phyloP scores from a whole-genome alignment of 2,329 filamentous ascomycete genomes.

The Didymella exigua region DNA sequence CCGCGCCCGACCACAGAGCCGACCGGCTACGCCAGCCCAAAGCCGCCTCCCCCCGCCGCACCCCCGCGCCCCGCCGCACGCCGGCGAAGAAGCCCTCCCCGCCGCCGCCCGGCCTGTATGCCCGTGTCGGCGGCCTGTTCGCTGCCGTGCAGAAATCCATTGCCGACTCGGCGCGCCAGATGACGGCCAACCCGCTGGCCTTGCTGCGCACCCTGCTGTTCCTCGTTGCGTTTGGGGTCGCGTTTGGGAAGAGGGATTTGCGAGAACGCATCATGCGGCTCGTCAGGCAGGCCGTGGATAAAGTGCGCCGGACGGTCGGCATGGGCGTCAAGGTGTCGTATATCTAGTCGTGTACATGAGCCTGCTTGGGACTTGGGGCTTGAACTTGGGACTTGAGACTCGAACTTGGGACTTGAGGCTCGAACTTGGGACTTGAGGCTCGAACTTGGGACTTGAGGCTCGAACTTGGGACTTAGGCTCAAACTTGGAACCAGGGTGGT shows the following conservation, averaged over 20 bases:
- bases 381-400: too few species aligned
- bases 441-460: too few species aligned
- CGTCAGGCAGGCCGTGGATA: constrained; percentile 74
- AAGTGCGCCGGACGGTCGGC: constrained; percentile 81
- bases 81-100: constrained; percentile 41
- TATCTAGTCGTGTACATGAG: constrained; percentile 63
- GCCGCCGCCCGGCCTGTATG: constrained; percentile 47
- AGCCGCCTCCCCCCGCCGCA: constrained; percentile 34
- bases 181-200: constrained; percentile 61
- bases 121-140: constrained; percentile 53
- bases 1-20: too few species aligned
- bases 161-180: constrained; percentile 56
- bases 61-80: constrained; percentile 31
- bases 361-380: too few species aligned
- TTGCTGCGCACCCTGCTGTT: constrained; percentile 74
- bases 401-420: too few species aligned
- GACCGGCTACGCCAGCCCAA: constrained; percentile 23
- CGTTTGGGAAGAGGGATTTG: constrained; percentile 75
- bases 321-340: constrained; percentile 99
- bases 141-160: constrained; percentile 57
- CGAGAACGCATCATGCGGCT: constrained; percentile 75
- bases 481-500: too few species aligned
- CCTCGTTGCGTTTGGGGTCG: constrained; percentile 74
- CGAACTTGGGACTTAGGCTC: too few species aligned
- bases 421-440: too few species aligned